Base-by-base conservation (phyloP, 192 early-diverging fungal genomes). In the Rhizophagus clarus region DNA sequence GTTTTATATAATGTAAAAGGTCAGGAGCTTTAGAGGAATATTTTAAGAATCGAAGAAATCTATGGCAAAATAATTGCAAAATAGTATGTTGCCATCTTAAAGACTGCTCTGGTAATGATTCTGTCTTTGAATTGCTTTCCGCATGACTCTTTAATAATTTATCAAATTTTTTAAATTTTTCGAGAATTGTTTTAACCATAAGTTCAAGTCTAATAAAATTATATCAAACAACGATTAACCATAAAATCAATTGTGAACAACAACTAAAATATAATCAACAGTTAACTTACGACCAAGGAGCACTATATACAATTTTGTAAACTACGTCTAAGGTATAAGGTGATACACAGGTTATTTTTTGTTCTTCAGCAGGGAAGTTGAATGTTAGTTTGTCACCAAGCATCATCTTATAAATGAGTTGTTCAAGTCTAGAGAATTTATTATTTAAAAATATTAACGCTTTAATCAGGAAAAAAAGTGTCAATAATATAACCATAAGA, bases 261-360 rank as follows among this genome's bases (percentile, higher is more conserved):
- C 14, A 4, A 4, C 14, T 20, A 15, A 20, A 3, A 56, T 22
- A 61, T 15, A 3, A 28, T 74, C 4, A 9, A 74, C 20, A 29
- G 29, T 26, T 66, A 42, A 83, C 83, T 83, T 90, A 91, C 79
- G 93, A 91, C 74, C 91, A 92, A 45, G 94, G 94, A 62, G 92
- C 88, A 79, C 89, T 92, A 79, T 92, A 91, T n/a, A 93, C 79
- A 40, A 94, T 78, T 75, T 92, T 93, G 77, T 93, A 95, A 45
- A 94, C 89, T n/a, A 92, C 90, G 75, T 95, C 94, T 14, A 94
- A 83, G 2, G 91, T 89, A 76, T 91, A 88, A 26, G 94, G 94
- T 31, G 94, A 92, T 37, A 92, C 90, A 62, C 93, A 94, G 2
- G 84, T 88, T 60, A 90, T 87, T 26, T 83, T 77, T 40, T 79